Base-by-base conservation (phyloP, 2,329 filamentous ascomycete genomes). In the Exophiala alcalophila region DNA sequence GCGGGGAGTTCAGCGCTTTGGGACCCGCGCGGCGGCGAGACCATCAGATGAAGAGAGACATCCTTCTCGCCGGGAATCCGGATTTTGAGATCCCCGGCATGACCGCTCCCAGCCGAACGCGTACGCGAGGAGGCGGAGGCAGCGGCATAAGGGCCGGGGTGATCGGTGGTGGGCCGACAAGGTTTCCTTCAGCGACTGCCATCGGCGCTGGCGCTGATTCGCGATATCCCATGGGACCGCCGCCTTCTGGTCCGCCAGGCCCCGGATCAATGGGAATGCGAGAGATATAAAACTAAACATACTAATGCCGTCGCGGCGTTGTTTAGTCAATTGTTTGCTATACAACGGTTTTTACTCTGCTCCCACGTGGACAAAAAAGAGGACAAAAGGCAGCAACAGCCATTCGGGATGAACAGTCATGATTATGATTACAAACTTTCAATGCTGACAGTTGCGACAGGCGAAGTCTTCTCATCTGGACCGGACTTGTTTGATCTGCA, bases 1-100 rank as follows among this genome's bases (percentile, higher is more conserved):
- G 73, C 3, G 51, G 44, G 7, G 53, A 59, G 35, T 52, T 59
- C 54, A 53, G 54, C 59, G 56, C 52, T 48, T 53, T 68, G 66
- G 54, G 69, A 57, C 55, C 71, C 64, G 52, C 66, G 55, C 54
- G 68, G 58, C 59, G 67, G 41, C 68, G 67, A 40, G 71, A 71
- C 16, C 66, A 69, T 15, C 75, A 73, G 58, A 70, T 78, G 56
- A 77, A 77, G 47, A 80, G 83, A 54, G 86, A 94, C 54, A 74
- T 89, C 35, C 68, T 94, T 26, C 71, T 94, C 46, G 81, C 82
- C 57, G 80, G 73, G 30, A 95, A 94, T 59, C 89, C 90, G 0
- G 89, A 96, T 63, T 96, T 96, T 66, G 77, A 84, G 52, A 63
- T 96, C 19, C 83, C 81, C 1, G 66, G 66, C 3, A 47, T 15